These are phyloP conservation scores for Trypanosomatidae sp. DNA, from an alignment of 208 protist species.

Conservation along the genomic window DNA sequence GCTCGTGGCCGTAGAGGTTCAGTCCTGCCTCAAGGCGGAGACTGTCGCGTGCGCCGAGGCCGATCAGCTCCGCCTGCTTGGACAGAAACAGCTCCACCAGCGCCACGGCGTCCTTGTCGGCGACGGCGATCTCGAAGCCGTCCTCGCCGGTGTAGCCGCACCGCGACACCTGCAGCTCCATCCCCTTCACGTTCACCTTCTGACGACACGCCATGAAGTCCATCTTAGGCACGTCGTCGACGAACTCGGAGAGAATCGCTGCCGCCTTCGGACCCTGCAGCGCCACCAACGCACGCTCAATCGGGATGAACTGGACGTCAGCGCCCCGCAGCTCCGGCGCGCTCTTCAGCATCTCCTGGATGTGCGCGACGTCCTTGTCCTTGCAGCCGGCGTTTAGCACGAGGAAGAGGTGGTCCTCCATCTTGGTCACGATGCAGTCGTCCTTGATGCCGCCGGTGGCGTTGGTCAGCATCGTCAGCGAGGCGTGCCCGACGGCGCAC, in stretches of 20 bases:
- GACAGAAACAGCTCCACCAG: slow-evolving; percentile 68
- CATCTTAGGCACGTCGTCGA: slow-evolving; percentile 31
- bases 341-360: slow-evolving; percentile 30
- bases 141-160: slow-evolving; percentile 99
- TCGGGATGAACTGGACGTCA: slow-evolving; percentile 80
- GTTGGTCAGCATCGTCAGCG: slow-evolving; percentile 94
- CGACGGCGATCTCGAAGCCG: slow-evolving; percentile 97
- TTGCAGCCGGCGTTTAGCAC: slow-evolving; percentile 97
- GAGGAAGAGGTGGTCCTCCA: slow-evolving; percentile 87
- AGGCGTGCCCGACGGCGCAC: slow-evolving; percentile 34
- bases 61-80: slow-evolving; percentile 61
- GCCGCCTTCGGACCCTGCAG: slow-evolving; percentile 93
- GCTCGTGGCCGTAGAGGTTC: slow-evolving; percentile 98
- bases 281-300: slow-evolving; percentile 86
- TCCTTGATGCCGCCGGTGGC: slow-evolving; percentile 93
- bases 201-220: slow-evolving; percentile 86
- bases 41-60: slow-evolving; percentile 95
- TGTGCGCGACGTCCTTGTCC: slow-evolving; percentile 94
- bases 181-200: slow-evolving; percentile 45
- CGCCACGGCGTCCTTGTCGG: slow-evolving; percentile 31
- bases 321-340: slow-evolving; percentile 59
- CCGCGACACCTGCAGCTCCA: slow-evolving; percentile 69
- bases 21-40: slow-evolving; percentile 97
- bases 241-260: slow-evolving; percentile 43
- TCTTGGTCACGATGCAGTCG: slow-evolving; percentile 95